These are phyloP conservation scores for Sonneratia alba DNA, from an alignment of 345 rosid species.

Conservation along the genomic window DNA sequence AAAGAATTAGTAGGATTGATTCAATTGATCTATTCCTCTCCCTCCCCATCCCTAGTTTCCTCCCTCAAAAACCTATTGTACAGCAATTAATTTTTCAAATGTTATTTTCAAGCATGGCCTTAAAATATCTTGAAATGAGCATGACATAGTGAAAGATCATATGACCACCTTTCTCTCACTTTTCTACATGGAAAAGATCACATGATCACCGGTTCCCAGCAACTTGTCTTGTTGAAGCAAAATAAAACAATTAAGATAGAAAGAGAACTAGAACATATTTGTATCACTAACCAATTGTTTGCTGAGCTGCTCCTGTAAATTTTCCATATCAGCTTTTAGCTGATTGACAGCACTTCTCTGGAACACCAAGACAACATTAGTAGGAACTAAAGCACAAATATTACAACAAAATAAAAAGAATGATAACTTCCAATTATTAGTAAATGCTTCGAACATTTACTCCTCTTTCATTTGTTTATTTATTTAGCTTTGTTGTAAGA, in stretches of 20 bases:
- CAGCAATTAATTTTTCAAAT: neutral
- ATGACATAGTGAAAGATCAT: neutral
- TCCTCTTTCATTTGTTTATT: neutral
- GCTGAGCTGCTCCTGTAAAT: conserved; percentile 70
- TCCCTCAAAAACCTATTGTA: neutral
- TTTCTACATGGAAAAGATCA: neutral
- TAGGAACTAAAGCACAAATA: neutral
- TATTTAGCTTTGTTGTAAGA: neutral
- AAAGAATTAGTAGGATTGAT: neutral
- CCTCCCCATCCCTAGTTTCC: neutral
- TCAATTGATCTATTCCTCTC: neutral
- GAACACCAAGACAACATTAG: conserved; percentile 8
- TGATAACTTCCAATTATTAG: neutral
- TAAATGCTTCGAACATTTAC: neutral
- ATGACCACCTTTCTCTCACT: neutral
- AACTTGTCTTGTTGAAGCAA: neutral
- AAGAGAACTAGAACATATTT: conserved; percentile 2
- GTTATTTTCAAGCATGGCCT: neutral
- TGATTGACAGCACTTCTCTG: conserved; percentile 91
- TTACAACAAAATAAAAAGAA: neutral
- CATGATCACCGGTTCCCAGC: neutral
- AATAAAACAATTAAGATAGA: neutral
- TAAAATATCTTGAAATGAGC: neutral
- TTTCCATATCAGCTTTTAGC: conserved; percentile 82
- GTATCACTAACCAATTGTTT: conserved; percentile 64